phyloP scores from a whole-genome alignment of 2,329 filamentous ascomycete genomes.

The Alternaria angustiovoidea region DNA sequence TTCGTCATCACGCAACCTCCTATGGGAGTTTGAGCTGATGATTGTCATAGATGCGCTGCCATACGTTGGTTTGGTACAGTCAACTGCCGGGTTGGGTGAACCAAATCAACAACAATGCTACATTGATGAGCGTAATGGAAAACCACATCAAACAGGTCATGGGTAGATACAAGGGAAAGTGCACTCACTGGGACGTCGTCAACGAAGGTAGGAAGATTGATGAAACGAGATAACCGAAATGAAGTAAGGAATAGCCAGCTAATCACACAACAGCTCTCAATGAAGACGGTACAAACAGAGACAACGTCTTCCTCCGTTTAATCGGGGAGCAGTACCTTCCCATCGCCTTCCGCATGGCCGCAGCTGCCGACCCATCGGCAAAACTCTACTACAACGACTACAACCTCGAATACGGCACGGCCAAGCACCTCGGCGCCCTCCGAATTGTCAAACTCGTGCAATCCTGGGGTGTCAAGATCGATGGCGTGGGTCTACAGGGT shows the following conservation, averaged over 20 bases:
- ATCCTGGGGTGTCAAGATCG: conserved; percentile 58
- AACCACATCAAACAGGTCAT: conserved; percentile 51
- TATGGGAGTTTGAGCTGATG: not conserved
- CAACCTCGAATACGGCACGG: conserved; percentile 65
- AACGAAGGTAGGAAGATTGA: conserved; percentile 38
- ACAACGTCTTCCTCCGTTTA: conserved; percentile 63
- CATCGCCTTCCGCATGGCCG: conserved; percentile 65
- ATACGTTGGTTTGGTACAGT: conserved; percentile 52
- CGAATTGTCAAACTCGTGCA: conserved; percentile 48
- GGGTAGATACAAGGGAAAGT: conserved; percentile 49
- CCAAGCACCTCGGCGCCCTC: conserved; percentile 48
- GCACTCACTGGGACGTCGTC: conserved; percentile 50
- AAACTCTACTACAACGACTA: conserved; percentile 72
- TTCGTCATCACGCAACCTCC: not conserved
- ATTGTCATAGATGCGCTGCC: conserved; percentile 40
- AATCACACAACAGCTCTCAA: conserved; percentile 54
- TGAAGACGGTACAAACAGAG: conserved; percentile 64
- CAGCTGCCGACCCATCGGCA: conserved; percentile 63
- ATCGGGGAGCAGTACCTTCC: conserved; percentile 66
- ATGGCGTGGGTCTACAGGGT: conserved; percentile 68
- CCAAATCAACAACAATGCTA: conserved; percentile 46
- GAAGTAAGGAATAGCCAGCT: not conserved
- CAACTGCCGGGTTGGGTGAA: conserved; percentile 50
- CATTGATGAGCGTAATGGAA: conserved; percentile 49
- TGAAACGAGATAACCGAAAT: not conserved